These are phyloP conservation scores for Candida insectorum DNA, from an alignment of 805 yeast species.

Conservation along the genomic window DNA sequence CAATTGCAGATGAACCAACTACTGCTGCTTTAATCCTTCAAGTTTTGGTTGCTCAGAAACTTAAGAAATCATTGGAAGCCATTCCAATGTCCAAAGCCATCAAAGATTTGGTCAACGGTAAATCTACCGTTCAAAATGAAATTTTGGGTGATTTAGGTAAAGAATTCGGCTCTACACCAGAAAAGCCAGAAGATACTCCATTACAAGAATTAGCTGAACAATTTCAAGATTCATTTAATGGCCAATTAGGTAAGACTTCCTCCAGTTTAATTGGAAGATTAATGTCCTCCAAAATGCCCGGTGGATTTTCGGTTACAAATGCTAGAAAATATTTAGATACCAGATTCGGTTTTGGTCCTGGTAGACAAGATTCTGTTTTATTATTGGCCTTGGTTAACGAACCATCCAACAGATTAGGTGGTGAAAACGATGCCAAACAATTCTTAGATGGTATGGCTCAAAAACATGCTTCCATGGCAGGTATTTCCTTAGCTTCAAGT, in stretches of 20 bases:
- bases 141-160: slow-evolving; percentile 98
- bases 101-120: slow-evolving; percentile 97
- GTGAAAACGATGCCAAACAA: slow-evolving; percentile 86
- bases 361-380: slow-evolving; percentile 91
- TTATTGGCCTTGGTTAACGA: slow-evolving; percentile 82
- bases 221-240: slow-evolving; percentile 87
- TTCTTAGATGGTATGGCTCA: slow-evolving; percentile 79
- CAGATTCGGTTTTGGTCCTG: slow-evolving; percentile 88
- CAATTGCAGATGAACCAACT: slow-evolving; percentile 86
- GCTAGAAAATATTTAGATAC: slow-evolving; percentile 91
- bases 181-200: slow-evolving; percentile 98
- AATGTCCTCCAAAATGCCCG: slow-evolving; percentile 98
- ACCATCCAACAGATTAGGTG: slow-evolving; percentile 83
- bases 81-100: slow-evolving; percentile 89
- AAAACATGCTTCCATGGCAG: slow-evolving; percentile 81
- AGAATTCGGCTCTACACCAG: slow-evolving; percentile 97
- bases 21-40: slow-evolving; percentile 80
- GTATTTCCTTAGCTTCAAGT: slow-evolving; percentile 70
- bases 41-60: slow-evolving; percentile 89
- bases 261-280: slow-evolving; percentile 84
- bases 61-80: slow-evolving; percentile 85
- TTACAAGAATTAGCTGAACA: slow-evolving; percentile 91
- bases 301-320: slow-evolving; percentile 91
- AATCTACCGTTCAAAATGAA: slow-evolving; percentile 97
- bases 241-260: slow-evolving; percentile 91